Conservation (phyloP, 805 yeast genomes). For the Geotrichum ghanense region DNA sequence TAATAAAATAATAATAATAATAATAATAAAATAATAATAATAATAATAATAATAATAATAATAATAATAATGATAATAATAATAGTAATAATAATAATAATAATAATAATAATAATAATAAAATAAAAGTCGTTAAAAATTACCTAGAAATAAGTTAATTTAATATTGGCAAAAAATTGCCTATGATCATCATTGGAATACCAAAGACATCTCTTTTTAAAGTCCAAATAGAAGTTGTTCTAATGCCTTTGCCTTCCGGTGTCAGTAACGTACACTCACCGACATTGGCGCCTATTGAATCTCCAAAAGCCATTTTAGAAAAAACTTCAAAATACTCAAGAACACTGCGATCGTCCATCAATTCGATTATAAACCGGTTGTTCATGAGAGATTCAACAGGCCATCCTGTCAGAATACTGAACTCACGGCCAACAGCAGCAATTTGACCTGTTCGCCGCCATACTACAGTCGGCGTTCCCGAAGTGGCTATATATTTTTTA, state of each 20-base stretch:
- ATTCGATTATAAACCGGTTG: conserved; percentile 35
- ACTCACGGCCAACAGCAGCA: conserved; percentile 91
- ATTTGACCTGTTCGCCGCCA: conserved; percentile 96
- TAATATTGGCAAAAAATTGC: conserved; percentile 71
- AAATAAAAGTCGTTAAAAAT: too few relatives aligned
- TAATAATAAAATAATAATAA: too few relatives aligned
- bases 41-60: too few relatives aligned
- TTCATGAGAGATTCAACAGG: conserved; percentile 49
- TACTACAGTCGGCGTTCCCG: conserved; percentile 90
- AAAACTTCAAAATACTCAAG: conserved; percentile 81
- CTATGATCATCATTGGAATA: conserved; percentile 93
- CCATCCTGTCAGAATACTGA: conserved; percentile 89
- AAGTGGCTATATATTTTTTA: conserved; percentile 67
- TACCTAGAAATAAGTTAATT: conserved; percentile 10
- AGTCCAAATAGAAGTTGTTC: conserved; percentile 86
- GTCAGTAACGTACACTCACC: conserved; percentile 68
- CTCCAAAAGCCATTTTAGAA: conserved; percentile 79
- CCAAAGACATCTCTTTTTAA: conserved; percentile 91
- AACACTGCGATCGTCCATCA: conserved; percentile 80
- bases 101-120: too few relatives aligned
- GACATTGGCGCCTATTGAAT: conserved; percentile 81
- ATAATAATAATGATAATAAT: too few relatives aligned
- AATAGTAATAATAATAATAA: too few relatives aligned
- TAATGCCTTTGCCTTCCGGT: conserved; percentile 30
- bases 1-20: too few relatives aligned